Conservation (phyloP, 345 rosid genomes). For the Salix purpurea region DNA sequence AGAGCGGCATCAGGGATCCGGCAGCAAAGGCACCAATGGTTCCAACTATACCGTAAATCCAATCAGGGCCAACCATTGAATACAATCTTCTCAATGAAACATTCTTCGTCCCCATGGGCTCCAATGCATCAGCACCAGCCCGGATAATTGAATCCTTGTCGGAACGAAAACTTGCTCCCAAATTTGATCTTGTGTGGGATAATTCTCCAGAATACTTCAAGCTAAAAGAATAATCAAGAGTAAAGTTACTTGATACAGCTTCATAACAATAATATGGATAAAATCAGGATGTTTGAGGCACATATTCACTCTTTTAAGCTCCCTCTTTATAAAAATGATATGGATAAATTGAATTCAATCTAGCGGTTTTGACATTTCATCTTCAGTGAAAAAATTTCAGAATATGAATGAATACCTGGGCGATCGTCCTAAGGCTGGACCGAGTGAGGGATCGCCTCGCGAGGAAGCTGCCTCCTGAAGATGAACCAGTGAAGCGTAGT, state of each 20-base stretch:
- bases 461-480: constrained; percentile 70
- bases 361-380: neutral
- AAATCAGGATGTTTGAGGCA: neutral
- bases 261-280: neutral
- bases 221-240: constrained; percentile 25
- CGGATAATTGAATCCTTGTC: constrained; percentile 69
- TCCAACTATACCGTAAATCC: constrained; percentile 74
- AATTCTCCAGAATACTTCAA: constrained; percentile 56
- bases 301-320: neutral
- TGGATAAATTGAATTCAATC: neutral
- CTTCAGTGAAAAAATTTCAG: neutral
- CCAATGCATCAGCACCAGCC: constrained; percentile 41
- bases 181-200: constrained; percentile 61
- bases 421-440: constrained; percentile 48
- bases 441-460: constrained; percentile 60
- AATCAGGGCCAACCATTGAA: constrained; percentile 81
- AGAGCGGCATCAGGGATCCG: constrained; percentile 94
- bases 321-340: neutral
- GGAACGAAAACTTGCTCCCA: constrained; percentile 68
- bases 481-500: constrained; percentile 68
- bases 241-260: neutral
- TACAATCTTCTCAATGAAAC: constrained; percentile 60
- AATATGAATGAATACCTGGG: constrained; percentile 45
- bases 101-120: constrained; percentile 29
- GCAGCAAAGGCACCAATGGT: constrained; percentile 64